A percentile compares a stretch with the other conserved stretches of the same genome.
These are phyloP conservation scores for Bertia moriformis DNA, from an alignment of 2,329 filamentous ascomycete species.

Conservation along the genomic window DNA sequence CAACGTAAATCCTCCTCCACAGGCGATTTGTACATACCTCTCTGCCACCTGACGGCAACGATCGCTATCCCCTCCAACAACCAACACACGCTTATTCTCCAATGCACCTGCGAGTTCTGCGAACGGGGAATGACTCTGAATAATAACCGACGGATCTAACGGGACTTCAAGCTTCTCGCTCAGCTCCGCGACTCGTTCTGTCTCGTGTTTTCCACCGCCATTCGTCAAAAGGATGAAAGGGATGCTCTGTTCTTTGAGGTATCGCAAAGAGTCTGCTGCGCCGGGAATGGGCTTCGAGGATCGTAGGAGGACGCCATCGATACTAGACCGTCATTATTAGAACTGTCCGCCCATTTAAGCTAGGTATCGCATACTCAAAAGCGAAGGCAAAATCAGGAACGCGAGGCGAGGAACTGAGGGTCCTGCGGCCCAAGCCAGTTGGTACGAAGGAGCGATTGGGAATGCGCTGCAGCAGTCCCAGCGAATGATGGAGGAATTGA, in stretches of 20 bases:
- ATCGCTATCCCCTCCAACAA: conserved; percentile 30
- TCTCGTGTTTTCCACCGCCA: conserved; percentile 36
- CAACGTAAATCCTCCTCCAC: too few species aligned
- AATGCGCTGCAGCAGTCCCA: background rate
- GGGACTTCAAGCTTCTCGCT: conserved; percentile 28
- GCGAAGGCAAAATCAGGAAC: background rate
- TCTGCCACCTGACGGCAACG: conserved; percentile 13
- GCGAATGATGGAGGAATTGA: background rate
- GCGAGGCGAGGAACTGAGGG: background rate
- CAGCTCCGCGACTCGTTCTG: conserved; percentile 7
- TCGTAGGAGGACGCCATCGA: conserved; percentile 59
- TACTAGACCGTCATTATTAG: conserved; percentile 17
- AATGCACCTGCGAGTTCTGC: conserved; percentile 33
- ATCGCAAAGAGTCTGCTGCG: conserved; percentile 40
- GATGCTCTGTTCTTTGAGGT: conserved; percentile 43
- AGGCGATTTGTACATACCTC: background rate
- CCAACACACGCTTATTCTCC: conserved; percentile 30
- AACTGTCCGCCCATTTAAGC: too few species aligned
- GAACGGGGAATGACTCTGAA: conserved; percentile 66
- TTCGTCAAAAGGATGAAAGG: conserved; percentile 66
- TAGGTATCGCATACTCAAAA: conserved; percentile 1
- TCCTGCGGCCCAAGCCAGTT: background rate
- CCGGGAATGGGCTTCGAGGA: conserved; percentile 46
- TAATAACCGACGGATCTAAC: conserved; percentile 41
- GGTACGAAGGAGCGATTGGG: background rate